Base-by-base conservation (phyloP, 2,329 filamentous ascomycete genomes). In the Penicillium capsulatum region DNA sequence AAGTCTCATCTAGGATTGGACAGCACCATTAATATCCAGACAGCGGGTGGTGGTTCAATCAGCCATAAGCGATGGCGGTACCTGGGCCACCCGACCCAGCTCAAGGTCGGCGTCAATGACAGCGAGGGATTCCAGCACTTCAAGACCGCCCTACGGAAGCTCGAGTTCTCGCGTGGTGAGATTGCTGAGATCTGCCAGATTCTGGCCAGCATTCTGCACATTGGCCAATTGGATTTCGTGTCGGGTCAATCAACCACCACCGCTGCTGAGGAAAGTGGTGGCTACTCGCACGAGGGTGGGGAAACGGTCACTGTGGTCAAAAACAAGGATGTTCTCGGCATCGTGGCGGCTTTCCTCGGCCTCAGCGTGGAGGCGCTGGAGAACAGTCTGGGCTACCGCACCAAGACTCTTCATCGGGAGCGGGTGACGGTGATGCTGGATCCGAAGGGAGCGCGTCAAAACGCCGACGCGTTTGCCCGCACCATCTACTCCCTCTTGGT, bases 341-440 rank as follows among this genome's bases (percentile, higher is more conserved):
- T 91, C 33, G 77, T 98, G 38, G 90, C 92, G 8, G 90, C 91
- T n/a, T 98, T 98, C 73, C 72, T 98, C 2, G 92, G 92, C 32
- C 84, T 98, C 5, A 79, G 81, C 55, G 78, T 84, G 7, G 74
- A 80, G 34, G 87, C 94, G 44, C 74, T 98, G 4, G 90, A 98
- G 68, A 82, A 79, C 27, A 94, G 88, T 19, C 73, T 98, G 42
- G 88, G 90, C 3, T 95, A 96, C 73, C 94, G 94, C 70, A 97
- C 89, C 14, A 96, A 94, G 74, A 96, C 92, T 53, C 83, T 98
- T 40, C 86, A 94, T 60, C 85, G 89, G 48, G 92, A 98, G 72
- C 84, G 92, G 38, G 92, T 98, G n/a, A 98, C 92, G 0, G 86
- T 98, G 50, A 94, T 98, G 90, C 77, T 98, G 22, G 92, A 98